Percentiles rank a stretch among this genome's conserved stretches.
phyloP scores from a whole-genome alignment of 352 stramenopile species.

The Blastocystis sp. region DNA sequence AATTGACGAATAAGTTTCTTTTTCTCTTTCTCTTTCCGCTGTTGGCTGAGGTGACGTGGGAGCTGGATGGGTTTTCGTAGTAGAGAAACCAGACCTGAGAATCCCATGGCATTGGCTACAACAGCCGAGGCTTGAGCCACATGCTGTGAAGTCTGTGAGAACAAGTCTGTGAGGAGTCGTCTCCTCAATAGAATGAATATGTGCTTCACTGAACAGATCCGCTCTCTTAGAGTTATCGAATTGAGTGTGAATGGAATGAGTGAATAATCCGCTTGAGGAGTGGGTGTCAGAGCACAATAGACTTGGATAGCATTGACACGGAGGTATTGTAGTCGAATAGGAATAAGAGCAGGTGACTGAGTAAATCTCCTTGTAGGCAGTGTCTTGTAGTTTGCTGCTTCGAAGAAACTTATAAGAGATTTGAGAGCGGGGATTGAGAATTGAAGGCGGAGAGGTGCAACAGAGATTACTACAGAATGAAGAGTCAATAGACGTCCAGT shows the following conservation, averaged over 20 bases:
- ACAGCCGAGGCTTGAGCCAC: not conserved
- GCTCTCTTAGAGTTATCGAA: not conserved
- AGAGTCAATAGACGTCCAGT: not conserved
- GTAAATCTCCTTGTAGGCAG: not conserved
- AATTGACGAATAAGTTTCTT: not conserved
- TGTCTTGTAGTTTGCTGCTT: not conserved
- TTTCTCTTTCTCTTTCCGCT: not conserved
- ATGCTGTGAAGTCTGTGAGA: not conserved
- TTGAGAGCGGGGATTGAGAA: slow-evolving; percentile 18
- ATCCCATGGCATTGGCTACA: slow-evolving; percentile 23
- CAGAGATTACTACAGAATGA: not conserved
- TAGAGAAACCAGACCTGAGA: not conserved
- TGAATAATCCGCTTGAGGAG: not conserved
- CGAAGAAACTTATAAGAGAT: not conserved
- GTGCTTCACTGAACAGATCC: not conserved
- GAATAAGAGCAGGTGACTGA: not conserved
- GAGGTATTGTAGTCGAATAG: not conserved
- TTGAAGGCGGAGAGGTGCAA: not conserved
- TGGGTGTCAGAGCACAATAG: not conserved
- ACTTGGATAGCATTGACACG: slow-evolving; percentile 49
- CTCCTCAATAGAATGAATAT: not conserved
- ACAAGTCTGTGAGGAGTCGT: not conserved
- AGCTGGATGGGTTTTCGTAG: slow-evolving; percentile 8
- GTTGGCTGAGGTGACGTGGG: not conserved
- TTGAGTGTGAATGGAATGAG: slow-evolving; percentile 23